Evolutionary conservation across 2,329 filamentous ascomycete genomes (phyloP), one percentile per base, ranked within the genome.

Genomic region (Diaporthe aspalathi): DNA sequence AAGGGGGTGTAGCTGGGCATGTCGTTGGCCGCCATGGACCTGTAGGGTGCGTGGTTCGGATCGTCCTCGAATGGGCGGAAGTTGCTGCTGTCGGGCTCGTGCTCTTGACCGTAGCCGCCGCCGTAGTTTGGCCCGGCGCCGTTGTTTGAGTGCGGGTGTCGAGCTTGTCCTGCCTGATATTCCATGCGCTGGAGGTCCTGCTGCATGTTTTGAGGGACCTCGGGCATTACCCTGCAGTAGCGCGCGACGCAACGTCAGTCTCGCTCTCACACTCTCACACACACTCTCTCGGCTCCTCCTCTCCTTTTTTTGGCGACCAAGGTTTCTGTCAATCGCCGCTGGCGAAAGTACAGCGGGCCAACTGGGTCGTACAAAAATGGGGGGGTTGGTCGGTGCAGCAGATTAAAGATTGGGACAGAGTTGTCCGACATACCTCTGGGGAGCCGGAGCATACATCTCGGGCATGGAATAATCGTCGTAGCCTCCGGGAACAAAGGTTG

Each of bases 131-230:
- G 72, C 70, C 75, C 69, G 24, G 67, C 75, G 74, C 77, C 75
- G 76, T 77, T 74, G 73, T 76, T 76, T 80, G 80, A 79, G 77
- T 77, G 60, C 16, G 24, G 76, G 47, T 76, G 75, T 60, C 79
- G 82, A 78, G 82, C 83, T 82, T 85, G 88, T 84, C 82, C 83
- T 73, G 92, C 92, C 85, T 94, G 91, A 73, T 94, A 87, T 86
- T 98, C 95, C 84, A 99, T 90, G 81, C 95, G 92, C 78, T 95
- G 93, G 75, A 99, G 89, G 83, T 93, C 95, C 79, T 97, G 92
- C 84, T 97, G 94, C 90, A 99, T 98, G 83, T 97, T 95, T 83
- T 95, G 93, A 76, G 95, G 94, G 75, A 98, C 94, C 87, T 98
- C 94, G 80, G 94, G 93, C 91, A 95, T 97, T 79, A 97, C 90